These are phyloP conservation scores for Coemansia sp. DNA, from an alignment of 192 early-diverging fungal genomes.

Conservation along the genomic window DNA sequence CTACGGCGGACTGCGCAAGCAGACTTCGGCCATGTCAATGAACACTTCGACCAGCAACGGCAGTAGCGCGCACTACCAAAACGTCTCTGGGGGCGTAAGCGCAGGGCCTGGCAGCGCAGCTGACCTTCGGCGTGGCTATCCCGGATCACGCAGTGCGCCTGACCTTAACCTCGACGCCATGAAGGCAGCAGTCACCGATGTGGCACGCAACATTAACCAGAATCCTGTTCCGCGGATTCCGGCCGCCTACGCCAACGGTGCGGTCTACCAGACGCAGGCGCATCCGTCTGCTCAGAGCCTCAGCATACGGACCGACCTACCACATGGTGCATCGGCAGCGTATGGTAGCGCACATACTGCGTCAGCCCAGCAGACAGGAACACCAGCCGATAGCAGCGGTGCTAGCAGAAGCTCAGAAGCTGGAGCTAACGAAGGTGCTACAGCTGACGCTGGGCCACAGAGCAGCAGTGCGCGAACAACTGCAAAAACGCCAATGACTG, in stretches of 20 bases:
- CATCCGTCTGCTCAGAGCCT: not conserved
- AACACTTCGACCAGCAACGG: slow-evolving; percentile 5
- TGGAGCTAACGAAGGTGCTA: not conserved
- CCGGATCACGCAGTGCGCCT: slow-evolving; percentile 48
- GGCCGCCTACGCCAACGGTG: slow-evolving; percentile 14
- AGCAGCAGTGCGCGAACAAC: not conserved
- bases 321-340: not conserved
- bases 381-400: not conserved
- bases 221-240: slow-evolving; percentile 48
- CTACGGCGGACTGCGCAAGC: slow-evolving; percentile 33
- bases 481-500: slow-evolving; percentile 5
- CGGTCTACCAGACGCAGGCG: not conserved
- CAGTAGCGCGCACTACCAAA: slow-evolving; percentile 3
- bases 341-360: not conserved
- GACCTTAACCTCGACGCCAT: slow-evolving; percentile 46
- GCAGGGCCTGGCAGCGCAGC: slow-evolving; percentile 4
- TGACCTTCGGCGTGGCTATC: slow-evolving; percentile 25
- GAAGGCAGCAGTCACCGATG: slow-evolving; percentile 25
- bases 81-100: slow-evolving; percentile 1
- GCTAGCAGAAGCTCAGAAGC: not conserved
- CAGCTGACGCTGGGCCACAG: slow-evolving; percentile 1
- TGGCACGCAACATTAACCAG: slow-evolving; percentile 21
- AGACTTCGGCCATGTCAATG: slow-evolving; percentile 39
- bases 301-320: slow-evolving; percentile 15
- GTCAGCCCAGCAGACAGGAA: not conserved